Evolutionary conservation across 2,329 filamentous ascomycete species (phyloP).

Genomic region (Fusarium siculi): DNA sequence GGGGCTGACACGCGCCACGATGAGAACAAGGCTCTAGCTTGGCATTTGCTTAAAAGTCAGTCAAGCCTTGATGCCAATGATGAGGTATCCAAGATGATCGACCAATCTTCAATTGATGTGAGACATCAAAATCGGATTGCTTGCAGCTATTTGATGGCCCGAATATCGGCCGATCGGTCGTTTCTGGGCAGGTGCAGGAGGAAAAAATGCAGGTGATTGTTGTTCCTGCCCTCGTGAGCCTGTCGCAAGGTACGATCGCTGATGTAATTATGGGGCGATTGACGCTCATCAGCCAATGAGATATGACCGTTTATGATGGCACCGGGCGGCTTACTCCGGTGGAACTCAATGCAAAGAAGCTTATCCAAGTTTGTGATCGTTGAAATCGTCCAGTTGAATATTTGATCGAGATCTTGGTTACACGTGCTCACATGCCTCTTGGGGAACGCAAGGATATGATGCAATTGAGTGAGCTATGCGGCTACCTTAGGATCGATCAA

Average conservation of each 20-base stretch:
- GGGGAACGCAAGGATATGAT: rapidly evolving
- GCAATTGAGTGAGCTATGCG: background rate
- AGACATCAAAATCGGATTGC: conserved; percentile 10
- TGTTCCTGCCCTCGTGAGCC: conserved; percentile 21
- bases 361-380: conserved; percentile 8
- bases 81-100: background rate
- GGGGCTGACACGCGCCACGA: conserved; percentile 36
- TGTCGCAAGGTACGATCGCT: conserved; percentile 11
- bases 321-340: conserved; percentile 17
- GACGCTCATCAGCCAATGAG: background rate
- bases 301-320: background rate
- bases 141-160: background rate
- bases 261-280: background rate
- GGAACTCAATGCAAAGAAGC: conserved; percentile 3
- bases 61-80: background rate
- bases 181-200: conserved; percentile 11
- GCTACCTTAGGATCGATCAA: too few species aligned
- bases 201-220: conserved; percentile 24
- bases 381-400: background rate
- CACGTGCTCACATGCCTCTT: background rate
- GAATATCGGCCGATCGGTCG: conserved; percentile 18
- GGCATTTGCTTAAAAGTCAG: conserved; percentile 8
- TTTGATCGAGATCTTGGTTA: conserved; percentile 1
- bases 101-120: background rate
- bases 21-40: conserved; percentile 27